A percentile compares a stretch with the other conserved stretches of the same genome.
These are phyloP conservation scores for Selaginella moellendorffii DNA, from an alignment of 75 land plant genomes.

Conservation along the genomic window DNA sequence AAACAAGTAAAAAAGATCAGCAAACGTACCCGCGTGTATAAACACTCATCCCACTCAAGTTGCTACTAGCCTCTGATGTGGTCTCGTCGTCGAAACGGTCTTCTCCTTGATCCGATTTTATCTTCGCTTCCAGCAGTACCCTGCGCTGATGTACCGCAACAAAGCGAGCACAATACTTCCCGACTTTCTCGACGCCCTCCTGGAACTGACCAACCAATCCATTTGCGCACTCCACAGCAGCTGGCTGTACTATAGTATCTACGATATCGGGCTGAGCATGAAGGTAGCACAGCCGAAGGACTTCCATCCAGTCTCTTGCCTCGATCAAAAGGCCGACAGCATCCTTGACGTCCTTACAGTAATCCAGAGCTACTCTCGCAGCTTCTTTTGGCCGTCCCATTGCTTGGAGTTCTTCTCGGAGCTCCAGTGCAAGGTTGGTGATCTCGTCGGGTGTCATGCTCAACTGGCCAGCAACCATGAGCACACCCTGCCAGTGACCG, in stretches of 20 bases:
- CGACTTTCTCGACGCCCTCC: constrained; percentile 82
- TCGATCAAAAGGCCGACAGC: constrained; percentile 42
- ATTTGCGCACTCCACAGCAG: constrained; percentile 67
- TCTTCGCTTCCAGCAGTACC: constrained; percentile 53
- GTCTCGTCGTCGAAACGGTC: constrained; percentile 50
- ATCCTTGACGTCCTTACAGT: constrained; percentile 47
- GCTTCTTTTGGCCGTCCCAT: constrained; percentile 95
- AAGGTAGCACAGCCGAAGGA: constrained; percentile 54
- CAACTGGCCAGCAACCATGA: constrained; percentile 64
- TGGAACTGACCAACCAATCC: constrained; percentile 43
- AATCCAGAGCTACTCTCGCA: constrained; percentile 75
- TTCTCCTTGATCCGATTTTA: constrained; percentile 49
- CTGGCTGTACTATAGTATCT: constrained; percentile 29
- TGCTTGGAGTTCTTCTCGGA: constrained; percentile 86
- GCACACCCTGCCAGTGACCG: constrained; percentile 66
- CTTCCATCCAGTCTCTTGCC: constrained; percentile 88
- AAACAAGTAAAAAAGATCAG: neutral
- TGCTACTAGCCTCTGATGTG: constrained; percentile 51
- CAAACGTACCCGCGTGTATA: constrained; percentile 68
- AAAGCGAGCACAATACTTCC: constrained; percentile 75
- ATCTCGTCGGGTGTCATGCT: constrained; percentile 32
- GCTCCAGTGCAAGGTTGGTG: constrained; percentile 49
- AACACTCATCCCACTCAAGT: constrained; percentile 94
- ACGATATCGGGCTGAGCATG: constrained; percentile 38
- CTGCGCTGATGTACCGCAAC: constrained; percentile 81